Evolutionary conservation across 2,329 filamentous ascomycete genomes (phyloP), one percentile per base, ranked within the genome.

Genomic region (Chrysoporthe puriensis): DNA sequence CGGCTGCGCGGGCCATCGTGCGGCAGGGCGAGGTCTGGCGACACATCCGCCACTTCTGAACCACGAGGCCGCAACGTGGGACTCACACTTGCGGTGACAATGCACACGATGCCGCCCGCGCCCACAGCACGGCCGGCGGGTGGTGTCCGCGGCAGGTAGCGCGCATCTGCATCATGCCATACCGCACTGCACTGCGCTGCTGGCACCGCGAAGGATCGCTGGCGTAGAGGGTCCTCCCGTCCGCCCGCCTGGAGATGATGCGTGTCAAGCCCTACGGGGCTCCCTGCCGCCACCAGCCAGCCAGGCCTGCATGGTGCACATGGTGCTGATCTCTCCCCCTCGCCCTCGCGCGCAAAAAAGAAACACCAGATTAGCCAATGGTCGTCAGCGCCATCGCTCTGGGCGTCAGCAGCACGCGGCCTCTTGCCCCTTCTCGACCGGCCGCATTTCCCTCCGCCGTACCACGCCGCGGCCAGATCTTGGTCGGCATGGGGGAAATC

Each of bases 191-290:
- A 54, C 21, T 26, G 14, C 50, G 4, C 11, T 34, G 26, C 26
- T 34, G 50, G 50, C 50, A 54, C 21, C 26, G 48, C 61, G 46
- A 63, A 63, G 61, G 61, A 63, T 63, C 46, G 50, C 32, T 57
- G 50, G 62, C 62, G 50, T 64, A 21, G 62, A 64, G 62, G 62
- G 62, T 64, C 62, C 50, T 64, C 62, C 62, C 62, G 62, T 43
- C 48, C 58, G 48, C 48, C 43, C 40, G 40, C n/a, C 42, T 40
- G 59, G 36, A 11, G 46, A 26, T 26, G 34, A 26, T 32, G 62
- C 62, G 62, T 57, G 50, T 57, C 48, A 42, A 64, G 62, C 62
- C 62, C 62, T 64, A 64, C 50, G 42, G 26, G 62, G 48, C 62
- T 57, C 34, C 21, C n/a, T 21, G 46, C 48, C 54, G 54, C 32